Evolutionary conservation across 192 early-diverging fungal genomes (phyloP), one percentile per base, ranked within the genome.

Genomic region (Lobosporangium transversale): DNA sequence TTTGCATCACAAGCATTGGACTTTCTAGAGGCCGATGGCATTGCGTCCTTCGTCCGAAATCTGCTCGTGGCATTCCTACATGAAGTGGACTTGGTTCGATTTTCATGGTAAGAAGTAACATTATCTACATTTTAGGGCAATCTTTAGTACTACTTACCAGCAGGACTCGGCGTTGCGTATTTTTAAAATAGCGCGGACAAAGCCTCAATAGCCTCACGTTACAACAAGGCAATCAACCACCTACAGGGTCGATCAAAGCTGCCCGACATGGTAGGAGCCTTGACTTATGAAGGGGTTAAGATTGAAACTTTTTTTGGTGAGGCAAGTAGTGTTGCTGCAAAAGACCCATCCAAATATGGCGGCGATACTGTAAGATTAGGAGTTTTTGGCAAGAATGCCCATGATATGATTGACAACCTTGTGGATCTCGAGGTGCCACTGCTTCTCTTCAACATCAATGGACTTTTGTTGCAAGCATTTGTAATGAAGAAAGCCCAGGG

Each of bases 1-100:
- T 68, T 42, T 53, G 66, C 66, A 60, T 60, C 66, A 53, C 66
- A 68, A 35, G 57, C 66, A 58, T 68, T 68, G 57, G 57, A 68
- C 51, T 68, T 68, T 36, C 66, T 53, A 43, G 66, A 68, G 27
- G 57, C 66, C 31, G 66, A 68, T 60, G 66, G 66, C 42, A 68
- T 68, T 42, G 66, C 66, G 3, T 68, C 66, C 50, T 68, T 68
- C 66, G 47, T 68, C 31, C 66, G 57, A 42, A 68, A 60, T 43
- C 57, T 60, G 48, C 37, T 68, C 37, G 56, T 51, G 51, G 58
- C 66, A 49, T 24, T 68, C 57, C 45, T 68, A 57, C 66, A 68
- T 44, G 66, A 68, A 68, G 57, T 68, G 30, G 66, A 60, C 31
- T 68, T 68, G 66, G 66, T 68, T 59, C 50, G 66, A 40, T 62